Conservation (phyloP, 164 flowering plant species). For the Magnolia kwangsiensis region DNA sequence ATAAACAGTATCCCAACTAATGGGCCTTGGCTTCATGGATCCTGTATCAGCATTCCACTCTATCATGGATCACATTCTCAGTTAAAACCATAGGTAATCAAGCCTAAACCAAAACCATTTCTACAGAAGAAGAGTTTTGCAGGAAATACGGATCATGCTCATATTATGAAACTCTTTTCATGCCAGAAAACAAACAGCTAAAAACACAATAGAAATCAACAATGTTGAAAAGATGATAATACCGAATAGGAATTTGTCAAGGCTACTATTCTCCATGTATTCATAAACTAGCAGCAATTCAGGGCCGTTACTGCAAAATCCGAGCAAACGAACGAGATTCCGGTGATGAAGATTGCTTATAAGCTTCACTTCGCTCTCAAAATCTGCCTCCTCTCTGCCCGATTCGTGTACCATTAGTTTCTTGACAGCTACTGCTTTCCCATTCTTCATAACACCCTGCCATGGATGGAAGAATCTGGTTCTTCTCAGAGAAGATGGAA, state of each 20-base stretch:
- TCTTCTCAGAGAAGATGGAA: not conserved
- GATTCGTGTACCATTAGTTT: not conserved
- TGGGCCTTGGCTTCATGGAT: no score
- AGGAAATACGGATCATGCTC: not conserved
- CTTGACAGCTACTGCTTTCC: not conserved
- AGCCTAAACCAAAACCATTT: not conserved
- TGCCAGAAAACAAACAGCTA: not conserved
- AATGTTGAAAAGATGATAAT: conserved; percentile 4
- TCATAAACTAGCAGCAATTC: conserved; percentile 50
- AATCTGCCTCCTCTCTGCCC: conserved; percentile 28
- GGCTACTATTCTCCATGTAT: conserved; percentile 54
- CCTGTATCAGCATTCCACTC: no score
- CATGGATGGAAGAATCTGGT: not conserved
- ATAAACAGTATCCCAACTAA: no score
- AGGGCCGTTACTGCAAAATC: conserved; percentile 48
- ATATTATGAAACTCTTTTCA: not conserved
- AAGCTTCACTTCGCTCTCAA: conserved; percentile 52
- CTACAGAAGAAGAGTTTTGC: not conserved
- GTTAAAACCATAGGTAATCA: no score
- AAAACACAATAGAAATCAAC: not conserved
- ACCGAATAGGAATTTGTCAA: conserved; percentile 56
- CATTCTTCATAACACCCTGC: not conserved
- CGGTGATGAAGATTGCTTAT: conserved; percentile 61
- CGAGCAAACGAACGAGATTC: conserved; percentile 53
- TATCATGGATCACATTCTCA: no score